Evolutionary conservation across 106 monocot species (phyloP), one percentile per base, ranked within the genome.

Genomic region (Dactylorhiza incarnata): DNA sequence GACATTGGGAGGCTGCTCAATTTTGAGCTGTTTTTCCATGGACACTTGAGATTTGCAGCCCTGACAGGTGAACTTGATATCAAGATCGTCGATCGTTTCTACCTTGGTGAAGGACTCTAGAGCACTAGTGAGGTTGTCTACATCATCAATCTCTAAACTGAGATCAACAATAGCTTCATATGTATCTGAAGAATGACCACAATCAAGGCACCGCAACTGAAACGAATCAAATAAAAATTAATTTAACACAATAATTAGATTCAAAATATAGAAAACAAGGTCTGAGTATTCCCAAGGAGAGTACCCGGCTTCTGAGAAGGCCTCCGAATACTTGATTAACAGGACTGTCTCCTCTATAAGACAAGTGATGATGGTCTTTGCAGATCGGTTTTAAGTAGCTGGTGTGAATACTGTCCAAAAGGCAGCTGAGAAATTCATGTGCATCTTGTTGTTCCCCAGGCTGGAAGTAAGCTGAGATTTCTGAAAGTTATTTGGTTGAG

Each of bases 311-410:
- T 81, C 59, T 86, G 13, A 93, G 86, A 73, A 73, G 68, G 74
- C 90, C 91, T 65, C 86, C 93, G 74, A 91, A 97, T 15, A 89
- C 78, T 52, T 86, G 72, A 50, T 86, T 81, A 15, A 97, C 83
- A 62, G 89, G 78, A 74, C 87, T 87, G 16, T 81, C 68, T 37
- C 68, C 73, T 16, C 82, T 74, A 46, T 74, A 74, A 19, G 77
- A 80, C 11, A 65, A 62, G 11, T 50, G 63, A 7, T 37, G 10
- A 17, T 49, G 22, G 13, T 76, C 78, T 22, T 81, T 65, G 7
- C 47, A 49, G 10, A 0, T 50, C 11, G 74, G 73, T 17, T 80
- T 75, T 46, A 78, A 71, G 74, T 81, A 86, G 50, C 83, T 75
- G 15, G 20, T 76, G 51, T 91, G 71, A 25, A 97, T 77, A 37